Evolutionary conservation across 192 early-diverging fungal species (phyloP), one percentile per base, ranked within the genome.

Genomic region (Paraglomus occultum): DNA sequence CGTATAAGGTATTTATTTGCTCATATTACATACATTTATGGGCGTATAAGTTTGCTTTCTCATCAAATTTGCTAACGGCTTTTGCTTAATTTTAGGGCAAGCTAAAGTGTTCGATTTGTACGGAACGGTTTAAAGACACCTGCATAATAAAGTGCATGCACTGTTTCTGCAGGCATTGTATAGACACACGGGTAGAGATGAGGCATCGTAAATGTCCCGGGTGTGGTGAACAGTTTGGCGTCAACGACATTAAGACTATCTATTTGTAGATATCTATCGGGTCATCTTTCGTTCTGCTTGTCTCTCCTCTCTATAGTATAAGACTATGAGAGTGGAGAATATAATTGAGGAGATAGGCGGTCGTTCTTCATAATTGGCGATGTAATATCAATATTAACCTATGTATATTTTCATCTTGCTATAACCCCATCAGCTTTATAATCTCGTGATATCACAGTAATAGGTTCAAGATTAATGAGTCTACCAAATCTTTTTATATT

Each of bases 171-270:
- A 90, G 90, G 61, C 79, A 84, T 51, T 97, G 95, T 72, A 82
- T 97, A 45, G 90, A 95, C 66, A 83, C 83, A 47, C 84, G 89
- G 43, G 81, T 85, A 69, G 87, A 90, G 45, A 90, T 91, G 0
- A 80, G 94, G 9, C 92, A 95, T 75, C 82, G 92, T 76, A 94
- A 94, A 77, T 96, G 94, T 76, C 92, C 92, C 17, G 89, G 83
- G 51, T 96, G 94, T 76, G 86, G 84, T 60, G 81, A 88, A 61
- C 76, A 87, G 15, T 95, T 95, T 82, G 88, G 86, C 5, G 76
- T 80, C 20, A 83, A 86, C 58, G 92, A 93, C 68, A 83, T 93
- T 46, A 80, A 85, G 52, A 83, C 86, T 77, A 83, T 93, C 52
- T 93, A 86, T 66, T 74, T 92, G 62, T 92, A 86, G 51, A 76